phyloP scores from a whole-genome alignment of 305 asterid species.

The Plantago lanceolata region DNA sequence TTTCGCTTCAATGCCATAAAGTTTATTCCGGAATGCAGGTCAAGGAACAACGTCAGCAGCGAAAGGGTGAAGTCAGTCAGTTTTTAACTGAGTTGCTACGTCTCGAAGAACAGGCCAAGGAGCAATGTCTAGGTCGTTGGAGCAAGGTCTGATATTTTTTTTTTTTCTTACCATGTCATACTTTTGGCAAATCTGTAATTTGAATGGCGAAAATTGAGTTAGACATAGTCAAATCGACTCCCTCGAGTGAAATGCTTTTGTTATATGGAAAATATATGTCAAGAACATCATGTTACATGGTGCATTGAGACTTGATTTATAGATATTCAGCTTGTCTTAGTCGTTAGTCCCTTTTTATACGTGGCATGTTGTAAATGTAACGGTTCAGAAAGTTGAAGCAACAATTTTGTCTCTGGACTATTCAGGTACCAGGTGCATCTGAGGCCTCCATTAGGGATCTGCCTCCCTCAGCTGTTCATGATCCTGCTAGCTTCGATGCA shows the following conservation, averaged over 20 bases:
- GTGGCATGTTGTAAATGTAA: background rate
- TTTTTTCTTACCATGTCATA: slow-evolving; percentile 8
- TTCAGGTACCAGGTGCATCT: slow-evolving; percentile 80
- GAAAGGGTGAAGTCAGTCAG: slow-evolving; percentile 83
- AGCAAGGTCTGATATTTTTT: slow-evolving; percentile 53
- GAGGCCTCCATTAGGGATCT: slow-evolving; percentile 72
- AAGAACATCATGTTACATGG: too few relatives aligned
- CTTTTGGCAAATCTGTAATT: background rate
- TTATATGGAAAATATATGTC: too few relatives aligned
- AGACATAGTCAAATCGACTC: too few relatives aligned
- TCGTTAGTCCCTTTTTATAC: background rate
- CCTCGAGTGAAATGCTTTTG: too few relatives aligned
- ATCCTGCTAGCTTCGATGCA: slow-evolving; percentile 78
- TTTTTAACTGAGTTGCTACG: slow-evolving; percentile 61
- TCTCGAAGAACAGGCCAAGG: slow-evolving; percentile 86
- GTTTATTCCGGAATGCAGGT: slow-evolving; percentile 46
- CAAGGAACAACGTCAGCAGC: slow-evolving; percentile 85
- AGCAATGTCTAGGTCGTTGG: slow-evolving; percentile 96
- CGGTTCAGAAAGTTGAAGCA: slow-evolving; percentile 2
- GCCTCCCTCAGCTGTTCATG: slow-evolving; percentile 88
- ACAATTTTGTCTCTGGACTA: slow-evolving; percentile 22
- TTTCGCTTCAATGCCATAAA: slow-evolving; percentile 10
- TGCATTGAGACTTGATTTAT: too few relatives aligned
- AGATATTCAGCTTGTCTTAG: too few relatives aligned
- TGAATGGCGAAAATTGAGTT: too few relatives aligned